Percentiles rank a stretch among this genome's conserved stretches.
These are phyloP conservation scores for Talaromyces sp. DNA, from an alignment of 2,329 filamentous ascomycete species.

Conservation along the genomic window DNA sequence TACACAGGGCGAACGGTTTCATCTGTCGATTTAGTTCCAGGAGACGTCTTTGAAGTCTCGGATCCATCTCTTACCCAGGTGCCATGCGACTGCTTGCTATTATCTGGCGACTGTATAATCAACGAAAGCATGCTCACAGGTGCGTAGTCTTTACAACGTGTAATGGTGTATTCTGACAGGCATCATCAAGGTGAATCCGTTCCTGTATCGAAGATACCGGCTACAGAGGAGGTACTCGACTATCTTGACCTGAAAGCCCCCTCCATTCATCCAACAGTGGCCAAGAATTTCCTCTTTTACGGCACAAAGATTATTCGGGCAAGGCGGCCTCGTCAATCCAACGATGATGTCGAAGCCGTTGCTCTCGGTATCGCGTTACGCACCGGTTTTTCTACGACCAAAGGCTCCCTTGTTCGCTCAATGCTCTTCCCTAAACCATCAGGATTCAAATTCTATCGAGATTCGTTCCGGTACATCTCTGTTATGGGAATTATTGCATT, in stretches of 20 bases:
- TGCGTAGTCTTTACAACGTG: conserved; percentile 23
- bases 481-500: conserved; percentile 88
- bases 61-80: conserved; percentile 86
- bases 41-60: conserved; percentile 94
- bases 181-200: conserved; percentile 73
- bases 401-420: conserved; percentile 88
- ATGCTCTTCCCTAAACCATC: conserved; percentile 99
- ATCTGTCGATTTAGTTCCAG: conserved; percentile 85
- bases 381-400: conserved; percentile 96
- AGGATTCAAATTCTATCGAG: conserved; percentile 96
- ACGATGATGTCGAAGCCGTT: conserved; percentile 70
- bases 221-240: conserved; percentile 73
- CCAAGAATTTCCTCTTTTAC: conserved; percentile 86
- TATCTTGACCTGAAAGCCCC: conserved; percentile 74
- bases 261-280: conserved; percentile 76
- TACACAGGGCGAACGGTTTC: conserved; percentile 72
- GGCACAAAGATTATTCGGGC: conserved; percentile 95
- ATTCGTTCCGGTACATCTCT: conserved; percentile 95
- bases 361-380: conserved; percentile 88
- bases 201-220: conserved; percentile 86
- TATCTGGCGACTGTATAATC: conserved; percentile 94
- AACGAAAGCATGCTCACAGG: conserved; percentile 98
- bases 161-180: conserved; percentile 18
- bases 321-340: conserved; percentile 78
- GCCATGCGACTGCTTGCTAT: conserved; percentile 84